Conservation (phyloP, 495 filamentous ascomycete species). For the Aspergillus carlsbadensis region DNA sequence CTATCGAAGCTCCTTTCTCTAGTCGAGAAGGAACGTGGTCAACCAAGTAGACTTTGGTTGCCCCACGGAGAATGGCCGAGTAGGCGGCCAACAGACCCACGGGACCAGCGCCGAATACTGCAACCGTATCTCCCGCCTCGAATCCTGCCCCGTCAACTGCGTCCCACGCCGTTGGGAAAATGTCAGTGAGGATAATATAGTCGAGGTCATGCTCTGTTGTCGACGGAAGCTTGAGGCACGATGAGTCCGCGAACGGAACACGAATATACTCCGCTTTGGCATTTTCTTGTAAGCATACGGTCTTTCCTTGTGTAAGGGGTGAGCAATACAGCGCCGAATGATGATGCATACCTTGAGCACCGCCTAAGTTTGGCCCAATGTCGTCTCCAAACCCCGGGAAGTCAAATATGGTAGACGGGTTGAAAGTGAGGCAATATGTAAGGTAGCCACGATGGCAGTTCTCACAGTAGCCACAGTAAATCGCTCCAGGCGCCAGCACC, state of each 20-base stretch:
- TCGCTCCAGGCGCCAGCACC: neutral
- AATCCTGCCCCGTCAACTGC: constrained; percentile 2
- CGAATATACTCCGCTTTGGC: constrained; percentile 15
- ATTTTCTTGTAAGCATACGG: neutral
- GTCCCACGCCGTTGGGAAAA: constrained; percentile 12
- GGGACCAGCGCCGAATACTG: constrained; percentile 15
- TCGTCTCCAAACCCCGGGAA: constrained; percentile 4
- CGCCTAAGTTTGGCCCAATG: constrained; percentile 1
- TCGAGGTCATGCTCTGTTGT: neutral
- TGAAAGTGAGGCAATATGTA: constrained; percentile 5
- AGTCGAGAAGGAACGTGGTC: constrained; percentile 15
- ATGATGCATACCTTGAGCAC: constrained; percentile 3
- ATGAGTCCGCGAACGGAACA: constrained; percentile 10
- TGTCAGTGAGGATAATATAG: constrained; percentile 8
- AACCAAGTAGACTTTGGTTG: constrained; percentile 13
- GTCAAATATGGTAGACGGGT: constrained; percentile 6
- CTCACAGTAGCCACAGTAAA: constrained; percentile 9
- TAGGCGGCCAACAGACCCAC: constrained; percentile 55
- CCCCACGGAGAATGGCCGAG: constrained; percentile 48
- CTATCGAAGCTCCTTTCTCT: constrained; percentile 9
- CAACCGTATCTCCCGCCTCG: constrained; percentile 10
- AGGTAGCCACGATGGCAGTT: constrained; percentile 8
- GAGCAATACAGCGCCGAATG: neutral
- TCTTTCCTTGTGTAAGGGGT: neutral
- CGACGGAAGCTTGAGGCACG: neutral